A percentile compares a stretch with the other conserved stretches of the same genome.
Conservation (phyloP, 2,329 filamentous ascomycete species). For the Phialemonium atrogriseum region DNA sequence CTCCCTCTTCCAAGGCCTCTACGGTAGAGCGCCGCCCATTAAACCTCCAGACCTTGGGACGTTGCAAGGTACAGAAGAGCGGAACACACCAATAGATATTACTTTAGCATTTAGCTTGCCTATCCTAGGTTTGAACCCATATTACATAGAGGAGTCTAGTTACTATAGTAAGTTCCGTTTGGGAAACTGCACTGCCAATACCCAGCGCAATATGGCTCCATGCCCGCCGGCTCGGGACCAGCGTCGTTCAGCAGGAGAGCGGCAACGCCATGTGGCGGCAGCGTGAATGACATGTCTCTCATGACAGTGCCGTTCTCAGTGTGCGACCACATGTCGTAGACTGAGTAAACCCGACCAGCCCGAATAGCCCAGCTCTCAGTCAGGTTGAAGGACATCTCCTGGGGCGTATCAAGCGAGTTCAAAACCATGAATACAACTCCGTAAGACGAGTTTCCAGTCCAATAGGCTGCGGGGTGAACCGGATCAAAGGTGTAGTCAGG, state of each 20-base stretch:
- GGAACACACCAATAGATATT: too few species aligned
- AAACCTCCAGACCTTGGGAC: too few species aligned
- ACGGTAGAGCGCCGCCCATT: too few species aligned
- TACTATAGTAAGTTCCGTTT: conserved; percentile 7
- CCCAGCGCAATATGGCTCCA: conserved; percentile 6
- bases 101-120: too few species aligned
- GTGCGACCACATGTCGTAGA: conserved; percentile 10
- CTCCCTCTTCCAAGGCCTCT: too few species aligned
- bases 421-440: too few species aligned
- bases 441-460: too few species aligned
- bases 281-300: conserved; percentile 3
- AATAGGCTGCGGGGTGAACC: conserved; percentile 39
- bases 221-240: conserved; percentile 5
- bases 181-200: conserved; percentile 7
- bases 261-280: conserved; percentile 7
- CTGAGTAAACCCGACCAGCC: conserved; percentile 6
- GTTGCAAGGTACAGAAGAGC: too few species aligned
- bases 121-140: too few species aligned
- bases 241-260: conserved; percentile 8
- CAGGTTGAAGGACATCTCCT: conserved; percentile 7
- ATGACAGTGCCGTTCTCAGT: conserved; percentile 5
- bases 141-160: too few species aligned
- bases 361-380: conserved; percentile 9
- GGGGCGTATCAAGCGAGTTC: conserved; percentile 2
- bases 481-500: conserved; percentile 39